Percentiles rank a stretch among this genome's conserved stretches.
phyloP scores from a whole-genome alignment of 495 filamentous ascomycete species.

The Peziza echinospora region DNA sequence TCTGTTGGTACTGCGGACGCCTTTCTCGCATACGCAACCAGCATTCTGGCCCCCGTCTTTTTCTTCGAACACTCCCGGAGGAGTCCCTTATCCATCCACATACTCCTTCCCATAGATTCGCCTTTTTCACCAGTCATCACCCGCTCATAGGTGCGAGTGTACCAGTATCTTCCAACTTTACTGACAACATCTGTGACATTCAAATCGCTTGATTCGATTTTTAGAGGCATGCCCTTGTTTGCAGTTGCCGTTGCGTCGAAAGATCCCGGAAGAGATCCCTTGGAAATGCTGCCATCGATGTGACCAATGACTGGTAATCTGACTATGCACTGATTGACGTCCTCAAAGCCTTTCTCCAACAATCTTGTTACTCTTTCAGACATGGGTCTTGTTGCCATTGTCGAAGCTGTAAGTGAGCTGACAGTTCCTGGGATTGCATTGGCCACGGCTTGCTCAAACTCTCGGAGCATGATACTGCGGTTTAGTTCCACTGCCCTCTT shows the following conservation, averaged over 20 bases:
- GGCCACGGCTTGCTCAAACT: conserved; percentile 26
- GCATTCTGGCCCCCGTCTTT: conserved; percentile 67
- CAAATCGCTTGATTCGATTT: background rate
- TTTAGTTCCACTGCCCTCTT: conserved; percentile 45
- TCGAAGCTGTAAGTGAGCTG: background rate
- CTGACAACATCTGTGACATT: conserved; percentile 73
- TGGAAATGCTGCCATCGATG: conserved; percentile 24
- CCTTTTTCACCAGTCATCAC: conserved; percentile 25
- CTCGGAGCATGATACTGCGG: conserved; percentile 18
- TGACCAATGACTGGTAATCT: conserved; percentile 70
- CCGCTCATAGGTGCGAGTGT: conserved; percentile 72
- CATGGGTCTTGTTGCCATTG: conserved; percentile 29
- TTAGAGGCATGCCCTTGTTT: conserved; percentile 33
- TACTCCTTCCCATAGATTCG: conserved; percentile 33
- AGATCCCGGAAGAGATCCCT: conserved; percentile 22
- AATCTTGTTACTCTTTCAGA: conserved; percentile 59
- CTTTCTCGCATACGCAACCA: conserved; percentile 82
- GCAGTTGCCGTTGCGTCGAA: conserved; percentile 22
- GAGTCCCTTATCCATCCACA: conserved; percentile 60
- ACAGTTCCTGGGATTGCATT: conserved; percentile 4
- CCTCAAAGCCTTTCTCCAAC: conserved; percentile 62
- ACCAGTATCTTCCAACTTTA: conserved; percentile 91
- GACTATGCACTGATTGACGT: conserved; percentile 69
- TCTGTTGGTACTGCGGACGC: conserved; percentile 25
- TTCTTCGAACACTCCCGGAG: conserved; percentile 69